Base-by-base conservation (phyloP, 805 yeast genomes). In the Zygosaccharomyces rouxii region DNA sequence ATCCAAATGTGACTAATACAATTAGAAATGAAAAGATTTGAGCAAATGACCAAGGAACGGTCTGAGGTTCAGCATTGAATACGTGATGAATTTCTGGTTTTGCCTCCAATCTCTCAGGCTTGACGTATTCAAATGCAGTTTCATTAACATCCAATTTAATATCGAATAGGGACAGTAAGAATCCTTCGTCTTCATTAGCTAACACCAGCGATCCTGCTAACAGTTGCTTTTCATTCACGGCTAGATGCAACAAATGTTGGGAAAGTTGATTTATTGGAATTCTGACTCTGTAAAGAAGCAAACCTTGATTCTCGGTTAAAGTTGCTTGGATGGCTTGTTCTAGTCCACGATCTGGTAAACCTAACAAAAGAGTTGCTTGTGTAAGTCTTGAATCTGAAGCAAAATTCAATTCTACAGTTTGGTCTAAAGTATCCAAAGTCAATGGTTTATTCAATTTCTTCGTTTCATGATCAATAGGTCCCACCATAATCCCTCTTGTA, bases 1-100 rank as follows among this genome's bases (percentile, higher is more conserved):
- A 70, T 0, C 59, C 72, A 1, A 73, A 50, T 18, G 77, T 63
- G 45, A 79, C 67, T 0, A 62, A 71, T 11, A 70, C 53, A 11
- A 80, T 75, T 5, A 68, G 68, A 3, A 68, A 70, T 16, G 75
- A 71, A 57, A 85, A 83, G 0, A 74, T 55, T 7, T 74, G 53
- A 2, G 90, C 83, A 21, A 85, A 54, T 2, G 72, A 51, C 7
- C 79, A 67, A 47, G 77, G 69, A 10, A 79, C 81, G 30, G 82
- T 78, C 29, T 66, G 66, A 18, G 81, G 79, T n/a, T 76, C 77
- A 3, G 67, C 63, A 47, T 72, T 74, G 71, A 88, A 89, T 31
- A 68, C 62, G 64, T 86, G 89, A 54, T 65, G 66, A 54, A 88
- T 84, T 66, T 84, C 89, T 2, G 82, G 78, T 60, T 74, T 64